Evolutionary conservation across 2,329 filamentous ascomycete genomes (phyloP), one percentile per base, ranked within the genome.

Genomic region (Fusarium torulosum): DNA sequence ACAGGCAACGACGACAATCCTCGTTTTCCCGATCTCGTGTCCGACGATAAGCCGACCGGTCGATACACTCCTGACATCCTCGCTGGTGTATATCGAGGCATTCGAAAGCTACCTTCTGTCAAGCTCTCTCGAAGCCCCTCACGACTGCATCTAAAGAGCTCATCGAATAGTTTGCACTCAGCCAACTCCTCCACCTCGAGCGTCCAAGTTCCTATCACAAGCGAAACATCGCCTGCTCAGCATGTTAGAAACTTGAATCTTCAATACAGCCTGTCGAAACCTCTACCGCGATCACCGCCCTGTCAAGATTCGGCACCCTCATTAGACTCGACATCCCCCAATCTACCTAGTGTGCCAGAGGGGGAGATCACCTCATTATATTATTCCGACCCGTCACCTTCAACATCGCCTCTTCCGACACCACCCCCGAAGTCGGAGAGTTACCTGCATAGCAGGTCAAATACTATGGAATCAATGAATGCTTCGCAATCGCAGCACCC

Each of bases 211-310:
- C 59, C 66, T 25, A 63, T 63, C 46, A 41, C 59, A 29, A 56
- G 51, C 55, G 55, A 74, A 43, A 64, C 54, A 19, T 64, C 74
- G 45, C 60, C 71, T 21, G 11, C 66, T 60, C 79, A 84, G 77
- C 84, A 88, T 87, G 85, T 78, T 59, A 80, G 84, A 67, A 84
- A 82, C 69, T 63, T 86, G 74, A 88, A 83, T 67, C 76, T 88
- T 49, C 85, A 86, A 72, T 79, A 84, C 59, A 88, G 85, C 70
- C 84, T 88, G 66, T 81, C 82, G 70, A 88, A 88, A 75, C 86
- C 86, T 47, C 75, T 88, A 21, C 86, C 86, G 35, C 81, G 83
- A 62, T 80, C 85, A 23, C 85, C 86, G 25, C 79, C 74, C n/a
- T 51, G 53, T 29, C 60, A 60, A 58, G 67, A 68, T 46, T 70